phyloP scores from a whole-genome alignment of 257 asterid species.

The Solanum medicagineum region DNA sequence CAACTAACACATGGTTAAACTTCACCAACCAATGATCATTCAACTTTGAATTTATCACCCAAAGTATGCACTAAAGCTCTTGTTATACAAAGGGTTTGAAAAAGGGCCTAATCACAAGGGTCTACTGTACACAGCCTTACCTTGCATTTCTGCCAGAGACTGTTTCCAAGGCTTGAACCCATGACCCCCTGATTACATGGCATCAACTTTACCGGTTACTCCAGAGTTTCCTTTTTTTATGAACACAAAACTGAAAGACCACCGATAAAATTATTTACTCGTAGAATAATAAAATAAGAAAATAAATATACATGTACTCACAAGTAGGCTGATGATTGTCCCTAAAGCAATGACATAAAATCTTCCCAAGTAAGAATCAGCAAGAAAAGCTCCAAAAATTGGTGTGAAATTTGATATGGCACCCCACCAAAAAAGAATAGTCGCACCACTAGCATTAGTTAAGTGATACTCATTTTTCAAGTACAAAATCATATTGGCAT shows the following conservation, averaged over 20 bases:
- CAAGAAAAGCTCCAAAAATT: conserved; percentile 60
- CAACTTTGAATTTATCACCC: neutral
- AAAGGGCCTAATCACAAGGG: too few species aligned
- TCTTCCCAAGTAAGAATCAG: conserved; percentile 75
- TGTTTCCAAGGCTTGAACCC: too few species aligned
- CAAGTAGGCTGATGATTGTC: conserved; percentile 29
- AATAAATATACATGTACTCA: conserved; percentile 2
- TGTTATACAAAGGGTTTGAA: too few species aligned
- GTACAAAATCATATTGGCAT: conserved; percentile 50
- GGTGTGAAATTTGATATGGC: conserved; percentile 61
- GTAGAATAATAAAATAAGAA: neutral
- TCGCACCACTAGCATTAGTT: conserved; percentile 29
- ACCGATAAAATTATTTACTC: too few species aligned
- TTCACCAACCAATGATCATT: neutral
- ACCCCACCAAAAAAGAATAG: conserved; percentile 41
- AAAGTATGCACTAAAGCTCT: too few species aligned
- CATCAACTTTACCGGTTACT: too few species aligned
- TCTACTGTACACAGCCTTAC: too few species aligned
- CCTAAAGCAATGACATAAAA: conserved; percentile 41
- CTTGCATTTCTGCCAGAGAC: too few species aligned
- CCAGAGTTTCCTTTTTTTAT: too few species aligned
- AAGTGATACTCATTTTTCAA: conserved; percentile 35
- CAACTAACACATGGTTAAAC: neutral
- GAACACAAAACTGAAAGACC: too few species aligned
- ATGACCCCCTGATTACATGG: too few species aligned